Evolutionary conservation across 106 monocot species (phyloP), one percentile per base, ranked within the genome.

Genomic region (Acanthochlamys bracteata): DNA sequence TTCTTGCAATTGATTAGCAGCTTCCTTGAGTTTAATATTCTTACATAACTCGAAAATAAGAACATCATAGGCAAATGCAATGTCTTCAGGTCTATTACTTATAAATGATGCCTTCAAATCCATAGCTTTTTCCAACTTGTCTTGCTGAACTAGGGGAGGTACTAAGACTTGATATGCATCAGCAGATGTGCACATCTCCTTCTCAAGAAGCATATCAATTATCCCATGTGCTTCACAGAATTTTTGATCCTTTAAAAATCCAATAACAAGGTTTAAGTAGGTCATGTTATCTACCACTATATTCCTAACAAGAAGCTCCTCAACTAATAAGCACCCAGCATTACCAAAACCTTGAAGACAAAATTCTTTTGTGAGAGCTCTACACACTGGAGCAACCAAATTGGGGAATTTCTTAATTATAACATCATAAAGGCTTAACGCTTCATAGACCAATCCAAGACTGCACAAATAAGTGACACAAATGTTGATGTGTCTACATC

Each of bases 201-300:
- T 79, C 27, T 74, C 64, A 14, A 71, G 53, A 39, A 76, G 61
- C 41, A 75, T 63, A 78, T 80, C 78, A 71, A 74, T 69, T 43
- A 93, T 55, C 66, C 70, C 71, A 22, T 71, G 42, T 66, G 84
- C 71, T 72, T 78, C 84, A 27, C 54, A 21, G 73, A 71, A 57
- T 55, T 75, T 89, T 19, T 64, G 58, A 59, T 85, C 83, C 66
- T 78, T 77, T 61, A 75, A 40, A 14, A 89, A 74, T 20, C 85
- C 78, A 25, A 73, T 62, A 46, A 77, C 71, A 20, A 89, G 69
- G 73, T 66, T 55, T 20, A 71, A 42, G 66, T 75, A 77, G 26
- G 69, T 20, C 57, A 25, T 52, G 22, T 66, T 55, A 60, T 79
- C 68, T 56, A 75, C 61, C 27, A 24, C 41, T 53, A 66, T 14